Evolutionary conservation across 2,329 filamentous ascomycete species (phyloP).

Genomic region (Ophiostoma ips): DNA sequence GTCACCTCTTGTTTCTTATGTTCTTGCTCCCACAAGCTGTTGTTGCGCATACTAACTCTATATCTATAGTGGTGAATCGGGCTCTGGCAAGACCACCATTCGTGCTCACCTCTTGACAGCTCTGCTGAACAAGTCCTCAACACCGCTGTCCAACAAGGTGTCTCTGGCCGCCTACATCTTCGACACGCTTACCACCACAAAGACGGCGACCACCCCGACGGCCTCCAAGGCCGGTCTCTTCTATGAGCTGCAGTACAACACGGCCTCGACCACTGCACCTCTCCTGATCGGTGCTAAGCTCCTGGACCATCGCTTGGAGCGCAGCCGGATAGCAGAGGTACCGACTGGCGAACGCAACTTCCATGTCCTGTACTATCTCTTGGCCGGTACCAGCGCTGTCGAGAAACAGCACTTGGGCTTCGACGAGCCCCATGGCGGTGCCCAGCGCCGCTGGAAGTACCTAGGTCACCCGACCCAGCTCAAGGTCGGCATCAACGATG

Average conservation of each 20-base stretch:
- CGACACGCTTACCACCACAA: constrained; percentile 90
- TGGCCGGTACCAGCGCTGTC: constrained; percentile 78
- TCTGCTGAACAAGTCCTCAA: constrained; percentile 78
- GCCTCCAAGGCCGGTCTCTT: constrained; percentile 93
- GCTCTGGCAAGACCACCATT: constrained; percentile 89
- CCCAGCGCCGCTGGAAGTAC: constrained; percentile 83
- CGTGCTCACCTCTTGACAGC: constrained; percentile 78
- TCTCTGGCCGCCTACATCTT: constrained; percentile 92
- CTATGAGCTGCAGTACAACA: constrained; percentile 95
- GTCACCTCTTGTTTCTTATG: background rate
- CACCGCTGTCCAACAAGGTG: constrained; percentile 82
- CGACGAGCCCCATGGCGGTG: constrained; percentile 31
- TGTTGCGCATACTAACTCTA: too few species aligned
- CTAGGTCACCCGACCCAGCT: constrained; percentile 92
- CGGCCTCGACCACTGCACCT: constrained; percentile 67
- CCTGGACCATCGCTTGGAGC: constrained; percentile 81
- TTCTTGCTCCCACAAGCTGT: too few species aligned
- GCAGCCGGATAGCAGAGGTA: constrained; percentile 80
- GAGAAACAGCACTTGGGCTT: constrained; percentile 75
- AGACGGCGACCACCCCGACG: constrained; percentile 87
- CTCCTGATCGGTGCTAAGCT: constrained; percentile 88
- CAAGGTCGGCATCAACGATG: constrained; percentile 92
- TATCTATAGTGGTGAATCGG: constrained; percentile 74
- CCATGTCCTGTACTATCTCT: constrained; percentile 87
- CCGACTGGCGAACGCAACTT: constrained; percentile 95